Base-by-base conservation (phyloP, 2,329 filamentous ascomycete genomes). In the Volutella citrinella region DNA sequence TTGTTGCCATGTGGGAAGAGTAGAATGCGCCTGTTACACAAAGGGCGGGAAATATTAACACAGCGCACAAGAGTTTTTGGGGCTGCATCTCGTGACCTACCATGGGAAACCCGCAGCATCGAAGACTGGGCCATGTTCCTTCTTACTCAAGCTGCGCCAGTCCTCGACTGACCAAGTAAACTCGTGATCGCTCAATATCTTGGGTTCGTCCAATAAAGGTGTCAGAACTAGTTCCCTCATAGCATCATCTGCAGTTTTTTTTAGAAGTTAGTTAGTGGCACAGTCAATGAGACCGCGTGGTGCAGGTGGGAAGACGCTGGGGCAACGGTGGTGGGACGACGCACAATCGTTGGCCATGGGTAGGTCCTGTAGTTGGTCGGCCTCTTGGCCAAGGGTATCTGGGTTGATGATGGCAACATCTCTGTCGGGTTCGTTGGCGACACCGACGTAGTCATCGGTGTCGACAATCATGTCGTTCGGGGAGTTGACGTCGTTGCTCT, bases 1-100 rank as follows among this genome's bases (percentile, higher is more conserved):
- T 95, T 91, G 61, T 98, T 98, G 32, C 93, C 93, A 45, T 82
- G 89, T 0, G 93, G 91, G 56, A 98, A 98, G 59, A 98, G 89
- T 11, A 98, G 76, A 51, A 97, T 84, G 54, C 91, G 85, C 93
- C 85, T 90, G 44, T 22, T 9, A 22, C 20, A 12, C 20, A 27
- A 16, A 15, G 22, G 5, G 13, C 16, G 10, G n/a, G n/a, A n/a
- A n/a, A n/a, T n/a, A n/a, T n/a, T n/a, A n/a, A n/a, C n/a, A n/a
- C n/a, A n/a, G n/a, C n/a, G n/a, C n/a, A n/a, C n/a, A n/a, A n/a
- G n/a, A n/a, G n/a, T n/a, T n/a, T n/a, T n/a, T n/a, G n/a, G n/a
- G n/a, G n/a, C n/a, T n/a, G n/a, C n/a, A n/a, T n/a, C n/a, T n/a
- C n/a, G n/a, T 30, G 37, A 66, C 77, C 56, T 63, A 89, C 85